Percentiles rank a stretch among this genome's conserved stretches.
Conservation (phyloP, 306 rosid species). For the Castanea sativa region DNA sequence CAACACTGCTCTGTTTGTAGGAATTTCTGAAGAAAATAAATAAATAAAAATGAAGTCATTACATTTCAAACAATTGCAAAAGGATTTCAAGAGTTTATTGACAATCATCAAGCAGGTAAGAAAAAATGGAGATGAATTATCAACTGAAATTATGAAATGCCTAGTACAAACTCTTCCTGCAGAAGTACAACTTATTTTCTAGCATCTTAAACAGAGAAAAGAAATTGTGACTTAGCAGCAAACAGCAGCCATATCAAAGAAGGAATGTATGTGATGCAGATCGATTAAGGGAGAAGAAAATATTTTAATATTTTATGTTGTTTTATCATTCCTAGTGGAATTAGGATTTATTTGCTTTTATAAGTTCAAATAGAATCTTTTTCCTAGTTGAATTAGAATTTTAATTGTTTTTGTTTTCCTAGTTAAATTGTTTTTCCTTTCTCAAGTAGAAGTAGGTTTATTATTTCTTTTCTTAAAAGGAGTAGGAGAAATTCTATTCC, state of each 20-base stretch:
- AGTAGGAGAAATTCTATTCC: no score
- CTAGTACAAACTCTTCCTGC: neutral
- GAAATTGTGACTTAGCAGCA: neutral
- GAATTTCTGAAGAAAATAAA: slow-evolving; percentile 49
- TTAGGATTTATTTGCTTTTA: no score
- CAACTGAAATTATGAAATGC: neutral
- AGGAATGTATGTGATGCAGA: no score
- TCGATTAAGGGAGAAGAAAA: no score
- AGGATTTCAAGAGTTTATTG: neutral
- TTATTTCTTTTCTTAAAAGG: no score
- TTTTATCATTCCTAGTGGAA: no score
- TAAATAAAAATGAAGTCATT: slow-evolving; percentile 18
- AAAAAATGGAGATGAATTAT: neutral
- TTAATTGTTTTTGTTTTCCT: no score
- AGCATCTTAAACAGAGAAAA: neutral
- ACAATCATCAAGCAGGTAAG: neutral
- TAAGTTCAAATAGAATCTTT: no score
- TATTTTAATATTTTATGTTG: no score
- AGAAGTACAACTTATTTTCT: neutral
- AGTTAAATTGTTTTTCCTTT: no score
- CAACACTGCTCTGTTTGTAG: slow-evolving; percentile 47
- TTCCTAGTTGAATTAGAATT: no score
- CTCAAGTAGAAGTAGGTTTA: no score
- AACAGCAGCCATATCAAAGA: neutral
- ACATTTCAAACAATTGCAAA: slow-evolving; percentile 2